phyloP scores from a whole-genome alignment of 768 basidiomycete genomes.

The Neoboletus magnificus region DNA sequence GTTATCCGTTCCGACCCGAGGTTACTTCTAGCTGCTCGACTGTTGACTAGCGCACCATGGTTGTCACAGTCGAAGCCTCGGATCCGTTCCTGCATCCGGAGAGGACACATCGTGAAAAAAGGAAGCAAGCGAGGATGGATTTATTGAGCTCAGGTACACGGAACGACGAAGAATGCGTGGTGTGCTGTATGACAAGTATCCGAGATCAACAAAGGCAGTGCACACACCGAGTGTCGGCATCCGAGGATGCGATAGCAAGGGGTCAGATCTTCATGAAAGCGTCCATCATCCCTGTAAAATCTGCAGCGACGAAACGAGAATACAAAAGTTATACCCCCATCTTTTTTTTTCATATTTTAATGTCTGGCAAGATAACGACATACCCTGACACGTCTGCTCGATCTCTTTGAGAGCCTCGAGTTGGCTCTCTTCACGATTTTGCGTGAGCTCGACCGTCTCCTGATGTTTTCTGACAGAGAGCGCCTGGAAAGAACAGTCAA shows the following conservation, averaged over 20 bases:
- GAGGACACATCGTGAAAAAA: too few relatives aligned
- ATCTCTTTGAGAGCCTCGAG: constrained; percentile 20
- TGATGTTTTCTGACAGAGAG: constrained; percentile 30
- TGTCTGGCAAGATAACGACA: not conserved
- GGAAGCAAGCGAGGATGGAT: not conserved
- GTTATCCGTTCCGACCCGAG: too few relatives aligned
- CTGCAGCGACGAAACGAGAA: constrained; percentile 1
- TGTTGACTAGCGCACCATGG: too few relatives aligned
- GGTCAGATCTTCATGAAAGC: constrained; percentile 20
- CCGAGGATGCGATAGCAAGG: not conserved
- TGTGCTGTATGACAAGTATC: not conserved
- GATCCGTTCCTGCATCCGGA: not conserved
- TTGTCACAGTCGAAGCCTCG: too few relatives aligned
- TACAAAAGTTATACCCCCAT: not conserved
- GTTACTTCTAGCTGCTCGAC: not conserved
- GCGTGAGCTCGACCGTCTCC: constrained; percentile 17
- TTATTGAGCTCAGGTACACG: not conserved
- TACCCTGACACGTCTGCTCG: constrained; percentile 23
- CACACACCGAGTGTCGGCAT: not conserved
- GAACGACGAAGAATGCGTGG: not conserved
- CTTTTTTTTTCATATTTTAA: not conserved
- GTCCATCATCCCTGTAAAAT: constrained; percentile 18
- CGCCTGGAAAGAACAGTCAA: constrained; percentile 8
- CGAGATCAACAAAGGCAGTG: not conserved
- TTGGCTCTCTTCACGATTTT: constrained; percentile 25